Percentiles rank a stretch among this genome's conserved stretches.
These are phyloP conservation scores for Leptographium radiaticola DNA, from an alignment of 2,329 filamentous ascomycete species.

Conservation along the genomic window DNA sequence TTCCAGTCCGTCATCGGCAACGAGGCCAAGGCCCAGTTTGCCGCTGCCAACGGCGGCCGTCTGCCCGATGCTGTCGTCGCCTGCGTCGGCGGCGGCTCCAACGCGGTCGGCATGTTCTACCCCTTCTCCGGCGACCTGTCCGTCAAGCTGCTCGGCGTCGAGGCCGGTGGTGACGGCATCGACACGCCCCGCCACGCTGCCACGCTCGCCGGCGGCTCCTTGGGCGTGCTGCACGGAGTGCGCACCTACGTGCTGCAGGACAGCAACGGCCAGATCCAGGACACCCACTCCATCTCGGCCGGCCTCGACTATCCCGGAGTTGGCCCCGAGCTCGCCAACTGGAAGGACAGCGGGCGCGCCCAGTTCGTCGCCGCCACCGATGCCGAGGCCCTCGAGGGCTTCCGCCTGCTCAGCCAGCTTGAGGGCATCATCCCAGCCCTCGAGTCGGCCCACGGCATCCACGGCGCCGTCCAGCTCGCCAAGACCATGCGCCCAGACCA, in stretches of 20 bases:
- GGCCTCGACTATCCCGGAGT: constrained; percentile 96
- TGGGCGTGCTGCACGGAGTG: constrained; percentile 91
- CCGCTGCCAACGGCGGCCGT: constrained; percentile 60
- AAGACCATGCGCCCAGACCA: constrained; percentile 83
- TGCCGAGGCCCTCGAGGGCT: constrained; percentile 76
- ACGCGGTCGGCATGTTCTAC: constrained; percentile 96
- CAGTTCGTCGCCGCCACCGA: constrained; percentile 88
- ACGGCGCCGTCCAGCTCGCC: constrained; percentile 74
- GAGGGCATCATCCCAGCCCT: constrained; percentile 96
- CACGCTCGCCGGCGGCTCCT: constrained; percentile 72
- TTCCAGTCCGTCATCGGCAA: constrained; percentile 95
- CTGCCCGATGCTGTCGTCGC: constrained; percentile 93
- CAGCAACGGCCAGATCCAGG: constrained; percentile 79
- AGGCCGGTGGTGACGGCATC: constrained; percentile 86
- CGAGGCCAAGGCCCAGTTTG: constrained; percentile 90
- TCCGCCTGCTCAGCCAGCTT: constrained; percentile 69
- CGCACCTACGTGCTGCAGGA: constrained; percentile 93
- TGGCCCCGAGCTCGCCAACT: constrained; percentile 77
- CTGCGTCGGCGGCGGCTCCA: constrained; percentile 90
- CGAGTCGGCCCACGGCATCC: constrained; percentile 88
- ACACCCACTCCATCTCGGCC: constrained; percentile 93
- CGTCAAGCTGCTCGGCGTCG: constrained; percentile 84
- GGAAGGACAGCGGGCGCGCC: constrained; percentile 84
- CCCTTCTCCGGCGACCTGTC: constrained; percentile 76
- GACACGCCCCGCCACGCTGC: constrained; percentile 79